phyloP scores from a whole-genome alignment of 1,139 yeast genomes.

The Meyerozyma carpophila region DNA sequence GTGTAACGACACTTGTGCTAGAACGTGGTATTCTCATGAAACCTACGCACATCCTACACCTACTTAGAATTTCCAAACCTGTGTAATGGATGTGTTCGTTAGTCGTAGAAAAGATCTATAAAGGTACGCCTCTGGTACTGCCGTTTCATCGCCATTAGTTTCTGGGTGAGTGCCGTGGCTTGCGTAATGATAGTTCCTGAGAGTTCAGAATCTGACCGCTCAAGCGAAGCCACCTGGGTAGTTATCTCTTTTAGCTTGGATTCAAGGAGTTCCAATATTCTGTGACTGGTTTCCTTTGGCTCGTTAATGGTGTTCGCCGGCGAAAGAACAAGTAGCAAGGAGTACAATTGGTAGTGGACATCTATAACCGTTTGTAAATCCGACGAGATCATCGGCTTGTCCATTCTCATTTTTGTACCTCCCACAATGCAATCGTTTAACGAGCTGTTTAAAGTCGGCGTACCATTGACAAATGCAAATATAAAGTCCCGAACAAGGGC shows the following conservation, averaged over 20 bases:
- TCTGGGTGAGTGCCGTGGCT: background rate
- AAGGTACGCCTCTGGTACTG: background rate
- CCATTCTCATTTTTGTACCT: background rate
- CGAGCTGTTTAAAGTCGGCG: background rate
- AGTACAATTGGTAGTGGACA: background rate
- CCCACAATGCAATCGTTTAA: background rate
- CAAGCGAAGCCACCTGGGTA: background rate
- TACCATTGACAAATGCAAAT: background rate
- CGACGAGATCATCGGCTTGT: background rate
- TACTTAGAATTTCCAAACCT: no score
- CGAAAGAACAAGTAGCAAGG: background rate
- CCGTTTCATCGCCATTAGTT: background rate
- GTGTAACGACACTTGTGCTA: background rate
- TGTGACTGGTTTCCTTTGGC: background rate
- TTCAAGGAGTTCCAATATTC: background rate
- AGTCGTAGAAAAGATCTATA: background rate
- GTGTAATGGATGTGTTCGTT: no score
- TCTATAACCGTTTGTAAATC: background rate
- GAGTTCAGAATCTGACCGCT: background rate
- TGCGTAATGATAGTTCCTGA: background rate
- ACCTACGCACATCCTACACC: background rate
- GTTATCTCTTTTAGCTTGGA: background rate
- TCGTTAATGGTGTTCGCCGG: background rate
- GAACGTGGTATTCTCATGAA: background rate
- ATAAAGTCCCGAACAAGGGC: background rate